Conservation (phyloP, 768 basidiomycete genomes). For the Russula brevipes region DNA sequence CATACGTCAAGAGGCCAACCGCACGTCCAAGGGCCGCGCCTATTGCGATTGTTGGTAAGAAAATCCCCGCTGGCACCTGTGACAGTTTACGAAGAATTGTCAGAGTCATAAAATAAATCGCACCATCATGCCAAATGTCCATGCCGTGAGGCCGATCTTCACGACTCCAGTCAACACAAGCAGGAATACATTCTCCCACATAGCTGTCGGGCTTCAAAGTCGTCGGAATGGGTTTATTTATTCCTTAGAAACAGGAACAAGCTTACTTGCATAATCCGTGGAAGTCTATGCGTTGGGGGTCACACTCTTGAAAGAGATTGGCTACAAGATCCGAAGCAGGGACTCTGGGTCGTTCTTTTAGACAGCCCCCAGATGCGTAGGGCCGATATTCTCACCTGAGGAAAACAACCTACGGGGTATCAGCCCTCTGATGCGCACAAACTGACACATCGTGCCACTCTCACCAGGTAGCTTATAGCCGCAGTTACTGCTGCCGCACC, state of each 20-base stretch:
- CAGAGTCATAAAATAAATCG: not conserved
- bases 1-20: slow-evolving; percentile 61
- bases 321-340: slow-evolving; percentile 79
- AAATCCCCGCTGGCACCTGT: slow-evolving; percentile 71
- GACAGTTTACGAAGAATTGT: not conserved
- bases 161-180: slow-evolving; percentile 55
- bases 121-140: slow-evolving; percentile 80
- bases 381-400: slow-evolving; percentile 39
- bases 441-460: not conserved
- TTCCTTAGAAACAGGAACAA: not conserved
- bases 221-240: not conserved
- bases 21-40: slow-evolving; percentile 70
- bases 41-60: slow-evolving; percentile 69
- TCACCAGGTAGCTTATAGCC: slow-evolving; percentile 62
- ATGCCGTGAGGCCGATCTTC: slow-evolving; percentile 61
- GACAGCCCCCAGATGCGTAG: not conserved
- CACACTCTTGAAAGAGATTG: slow-evolving; percentile 80
- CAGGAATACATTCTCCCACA: slow-evolving; percentile 63
- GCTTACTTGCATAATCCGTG: slow-evolving; percentile 79
- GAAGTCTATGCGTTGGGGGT: slow-evolving; percentile 56
- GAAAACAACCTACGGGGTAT: slow-evolving; percentile 51
- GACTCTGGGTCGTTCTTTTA: slow-evolving; percentile 38
- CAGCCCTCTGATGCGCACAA: not conserved
- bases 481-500: slow-evolving; percentile 60
- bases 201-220: slow-evolving; percentile 51